Percentiles rank a stretch among this genome's conserved stretches.
phyloP scores from a whole-genome alignment of 192 early-diverging fungal species.

The Umbelopsis sp. region DNA sequence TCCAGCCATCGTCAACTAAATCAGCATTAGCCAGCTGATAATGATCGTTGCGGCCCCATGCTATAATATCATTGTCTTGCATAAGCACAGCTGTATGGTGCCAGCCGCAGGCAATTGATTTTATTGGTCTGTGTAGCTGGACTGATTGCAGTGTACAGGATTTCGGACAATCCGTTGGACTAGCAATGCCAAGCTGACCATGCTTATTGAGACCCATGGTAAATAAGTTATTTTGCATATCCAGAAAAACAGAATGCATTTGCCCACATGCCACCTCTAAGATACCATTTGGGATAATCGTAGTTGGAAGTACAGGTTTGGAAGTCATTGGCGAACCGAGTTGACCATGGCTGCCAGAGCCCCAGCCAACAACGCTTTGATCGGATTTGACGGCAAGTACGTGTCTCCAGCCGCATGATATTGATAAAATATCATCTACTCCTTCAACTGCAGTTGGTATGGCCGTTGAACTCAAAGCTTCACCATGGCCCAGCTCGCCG shows the following conservation, averaged over 20 bases:
- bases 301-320: constrained; percentile 33
- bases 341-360: constrained; percentile 62
- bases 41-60: constrained; percentile 82
- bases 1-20: neutral
- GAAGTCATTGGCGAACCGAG: constrained; percentile 40
- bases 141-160: neutral
- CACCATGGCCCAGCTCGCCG: constrained; percentile 56
- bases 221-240: constrained; percentile 48
- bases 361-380: constrained; percentile 52
- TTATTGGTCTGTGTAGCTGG: neutral
- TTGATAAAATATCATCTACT: constrained; percentile 38
- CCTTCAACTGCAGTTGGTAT: constrained; percentile 21
- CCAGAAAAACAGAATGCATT: constrained; percentile 58
- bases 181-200: constrained; percentile 57
- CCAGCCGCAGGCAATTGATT: constrained; percentile 63
- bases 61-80: constrained; percentile 37
- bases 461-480: constrained; percentile 26
- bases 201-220: constrained; percentile 67
- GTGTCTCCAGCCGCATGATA: constrained; percentile 71
- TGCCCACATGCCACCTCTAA: constrained; percentile 66
- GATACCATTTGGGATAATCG: constrained; percentile 33
- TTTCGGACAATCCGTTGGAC: neutral
- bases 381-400: constrained; percentile 52
- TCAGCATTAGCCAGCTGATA: constrained; percentile 61
- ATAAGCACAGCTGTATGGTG: constrained; percentile 49